Evolutionary conservation across 2,329 filamentous ascomycete genomes (phyloP).

Genomic region (Paraphoma sp.): DNA sequence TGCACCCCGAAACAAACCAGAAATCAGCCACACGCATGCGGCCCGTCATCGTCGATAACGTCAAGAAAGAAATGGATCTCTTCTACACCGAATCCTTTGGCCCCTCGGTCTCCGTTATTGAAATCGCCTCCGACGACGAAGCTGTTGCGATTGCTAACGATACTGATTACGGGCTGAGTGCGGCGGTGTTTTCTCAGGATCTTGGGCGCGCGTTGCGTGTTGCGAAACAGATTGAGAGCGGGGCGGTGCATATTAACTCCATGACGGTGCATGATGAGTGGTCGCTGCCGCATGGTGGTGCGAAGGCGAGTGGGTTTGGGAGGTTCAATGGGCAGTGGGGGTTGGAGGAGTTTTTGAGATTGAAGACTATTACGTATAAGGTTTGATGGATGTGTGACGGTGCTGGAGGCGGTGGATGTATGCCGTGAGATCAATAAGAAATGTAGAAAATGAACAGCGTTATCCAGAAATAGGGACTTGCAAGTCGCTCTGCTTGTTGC

Average conservation of each 20-base stretch:
- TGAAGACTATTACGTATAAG: slow-evolving; percentile 52
- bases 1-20: slow-evolving; percentile 48
- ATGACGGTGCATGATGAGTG: slow-evolving; percentile 60
- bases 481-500: no score
- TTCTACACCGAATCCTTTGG: slow-evolving; percentile 80
- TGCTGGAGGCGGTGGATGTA: no score
- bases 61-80: slow-evolving; percentile 75
- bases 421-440: no score
- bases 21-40: slow-evolving; percentile 58
- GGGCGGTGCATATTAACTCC: slow-evolving; percentile 61
- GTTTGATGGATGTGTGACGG: slow-evolving; percentile 20
- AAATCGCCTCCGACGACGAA: slow-evolving; percentile 72
- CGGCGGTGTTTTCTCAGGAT: slow-evolving; percentile 76
- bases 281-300: slow-evolving; percentile 57
- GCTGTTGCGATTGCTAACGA: slow-evolving; percentile 79
- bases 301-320: slow-evolving; percentile 58
- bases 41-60: slow-evolving; percentile 71
- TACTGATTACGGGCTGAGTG: slow-evolving; percentile 77
- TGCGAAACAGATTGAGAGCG: slow-evolving; percentile 62
- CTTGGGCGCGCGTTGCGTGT: slow-evolving; percentile 56
- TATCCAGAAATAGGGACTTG: no score
- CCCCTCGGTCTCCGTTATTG: slow-evolving; percentile 72
- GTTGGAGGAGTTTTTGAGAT: slow-evolving; percentile 55
- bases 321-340: slow-evolving; percentile 55
- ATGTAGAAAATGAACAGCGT: no score